These are phyloP conservation scores for Coix lacrymajobi DNA, from an alignment of 176 grass and related monocot genomes.

Conservation along the genomic window DNA sequence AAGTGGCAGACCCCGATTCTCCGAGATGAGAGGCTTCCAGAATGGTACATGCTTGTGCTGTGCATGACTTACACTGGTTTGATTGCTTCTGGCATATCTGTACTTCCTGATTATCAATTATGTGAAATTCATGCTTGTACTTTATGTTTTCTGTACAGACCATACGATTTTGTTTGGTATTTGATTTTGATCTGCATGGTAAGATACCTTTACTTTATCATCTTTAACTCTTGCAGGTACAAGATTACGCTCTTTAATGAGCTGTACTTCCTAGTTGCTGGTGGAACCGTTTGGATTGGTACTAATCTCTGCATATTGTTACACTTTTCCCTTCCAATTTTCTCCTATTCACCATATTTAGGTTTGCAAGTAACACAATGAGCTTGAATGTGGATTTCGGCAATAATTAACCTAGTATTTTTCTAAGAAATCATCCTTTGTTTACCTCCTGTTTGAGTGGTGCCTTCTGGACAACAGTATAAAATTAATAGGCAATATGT, in stretches of 20 bases:
- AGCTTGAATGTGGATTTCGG: neutral
- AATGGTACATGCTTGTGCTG: slow-evolving; percentile 55
- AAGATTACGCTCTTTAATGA: slow-evolving; percentile 97
- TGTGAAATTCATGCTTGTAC: neutral
- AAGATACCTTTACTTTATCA: neutral
- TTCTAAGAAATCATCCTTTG: neutral
- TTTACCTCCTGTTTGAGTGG: neutral
- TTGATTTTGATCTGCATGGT: slow-evolving; percentile 1
- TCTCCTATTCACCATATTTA: neutral
- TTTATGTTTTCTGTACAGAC: slow-evolving; percentile 3
- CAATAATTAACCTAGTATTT: neutral
- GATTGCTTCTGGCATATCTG: neutral
- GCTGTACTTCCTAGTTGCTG: slow-evolving; percentile 90
- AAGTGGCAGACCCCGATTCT: slow-evolving; percentile 89
- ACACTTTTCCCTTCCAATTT: neutral
- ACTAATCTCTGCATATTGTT: slow-evolving; percentile 29
- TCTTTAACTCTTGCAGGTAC: slow-evolving; percentile 74
- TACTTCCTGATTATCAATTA: slow-evolving; percentile 5
- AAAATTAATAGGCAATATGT: neutral
- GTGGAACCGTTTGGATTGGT: slow-evolving; percentile 98
- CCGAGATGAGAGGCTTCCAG: slow-evolving; percentile 69
- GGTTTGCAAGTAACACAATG: neutral
- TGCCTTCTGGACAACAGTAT: neutral
- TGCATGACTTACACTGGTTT: slow-evolving; percentile 4
- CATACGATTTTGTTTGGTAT: slow-evolving; percentile 11